Percentiles rank a stretch among this genome's conserved stretches.
Conservation (phyloP, 164 flowering plant species). For the Aristolochia californica region DNA sequence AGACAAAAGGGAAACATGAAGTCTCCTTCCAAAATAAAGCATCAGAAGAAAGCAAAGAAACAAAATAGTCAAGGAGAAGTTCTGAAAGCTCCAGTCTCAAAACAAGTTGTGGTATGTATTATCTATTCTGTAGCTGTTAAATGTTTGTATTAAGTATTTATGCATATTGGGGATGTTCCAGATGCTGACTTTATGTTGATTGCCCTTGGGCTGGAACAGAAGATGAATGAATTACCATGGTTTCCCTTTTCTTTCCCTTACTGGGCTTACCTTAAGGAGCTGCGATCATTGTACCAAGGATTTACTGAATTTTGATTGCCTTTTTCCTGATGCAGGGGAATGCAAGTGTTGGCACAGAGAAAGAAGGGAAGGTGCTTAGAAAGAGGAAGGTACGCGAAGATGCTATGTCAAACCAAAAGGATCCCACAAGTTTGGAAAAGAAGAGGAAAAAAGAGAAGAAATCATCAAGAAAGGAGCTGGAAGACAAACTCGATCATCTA, state of each 20-base stretch:
- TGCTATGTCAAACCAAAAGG: constrained; percentile 7
- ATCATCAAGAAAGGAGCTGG: constrained; percentile 30
- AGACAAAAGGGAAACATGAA: no score
- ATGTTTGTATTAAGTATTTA: no score
- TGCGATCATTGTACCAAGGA: not conserved
- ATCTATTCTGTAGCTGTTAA: no score
- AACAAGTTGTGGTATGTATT: no score
- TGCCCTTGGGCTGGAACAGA: no score
- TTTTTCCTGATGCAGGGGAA: constrained; percentile 1
- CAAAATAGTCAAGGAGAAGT: no score
- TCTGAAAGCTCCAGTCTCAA: no score
- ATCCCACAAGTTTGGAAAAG: constrained; percentile 12
- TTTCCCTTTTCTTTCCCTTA: not conserved
- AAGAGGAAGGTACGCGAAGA: constrained; percentile 35
- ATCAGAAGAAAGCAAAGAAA: no score
- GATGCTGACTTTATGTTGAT: no score
- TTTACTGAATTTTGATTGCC: not conserved
- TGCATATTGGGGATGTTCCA: no score
- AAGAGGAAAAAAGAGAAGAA: constrained; percentile 18
- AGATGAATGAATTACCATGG: no score
- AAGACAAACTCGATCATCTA: constrained; percentile 68
- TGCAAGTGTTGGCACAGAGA: constrained; percentile 3
- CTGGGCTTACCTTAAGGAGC: not conserved
- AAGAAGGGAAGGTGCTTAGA: constrained; percentile 8
- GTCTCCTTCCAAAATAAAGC: no score